Base-by-base conservation (phyloP, 2,329 filamentous ascomycete species). In the Aphanoascus verrucosus region DNA sequence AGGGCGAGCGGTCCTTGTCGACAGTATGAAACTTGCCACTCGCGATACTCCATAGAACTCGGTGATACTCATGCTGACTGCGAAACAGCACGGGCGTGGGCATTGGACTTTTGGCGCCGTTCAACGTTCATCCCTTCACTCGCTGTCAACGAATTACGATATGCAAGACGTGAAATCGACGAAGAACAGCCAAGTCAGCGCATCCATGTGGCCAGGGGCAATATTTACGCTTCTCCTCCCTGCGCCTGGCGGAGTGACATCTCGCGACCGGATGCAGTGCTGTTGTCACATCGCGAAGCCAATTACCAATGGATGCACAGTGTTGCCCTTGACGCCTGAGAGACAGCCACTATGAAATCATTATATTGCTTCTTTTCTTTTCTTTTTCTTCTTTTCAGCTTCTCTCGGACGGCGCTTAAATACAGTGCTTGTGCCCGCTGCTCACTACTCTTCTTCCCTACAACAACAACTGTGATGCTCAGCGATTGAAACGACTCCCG, bases 161-260 rank as follows among this genome's bases (percentile, higher is more conserved):
- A n/a, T 19, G 38, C 14, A 11, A 15, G 12, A n/a, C 9, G n/a
- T 37, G 49, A 43, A 43, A 14, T 35, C 31, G 35, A 8, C 12
- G 38, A 23, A 19, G 49, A 40, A 32, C 19, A n/a, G 49, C 49
- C 49, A 51, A 51, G 48, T 43, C 48, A 50, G 37, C 23, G 6
- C 1, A 1, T 31, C 47, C 20, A 41, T 40, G 20, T 40, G 47
- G 35, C 35, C n/a, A 34, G 20, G 34, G 47, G 14, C 23, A 42
- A 28, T 35, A 11, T 3, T 9, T 23, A n/a, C n/a, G n/a, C n/a
- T n/a, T n/a, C n/a, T n/a, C n/a, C n/a, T n/a, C n/a, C 5, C 17
- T 37, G 41, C 32, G 50, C 50, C 31, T 40, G 41, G 40, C 19
- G 9, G 34, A 43, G 14, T 49, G 49, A 28, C n/a, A 32, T 19